Base-by-base conservation (phyloP, 106 monocot species). In the Dactylorhiza incarnata region DNA sequence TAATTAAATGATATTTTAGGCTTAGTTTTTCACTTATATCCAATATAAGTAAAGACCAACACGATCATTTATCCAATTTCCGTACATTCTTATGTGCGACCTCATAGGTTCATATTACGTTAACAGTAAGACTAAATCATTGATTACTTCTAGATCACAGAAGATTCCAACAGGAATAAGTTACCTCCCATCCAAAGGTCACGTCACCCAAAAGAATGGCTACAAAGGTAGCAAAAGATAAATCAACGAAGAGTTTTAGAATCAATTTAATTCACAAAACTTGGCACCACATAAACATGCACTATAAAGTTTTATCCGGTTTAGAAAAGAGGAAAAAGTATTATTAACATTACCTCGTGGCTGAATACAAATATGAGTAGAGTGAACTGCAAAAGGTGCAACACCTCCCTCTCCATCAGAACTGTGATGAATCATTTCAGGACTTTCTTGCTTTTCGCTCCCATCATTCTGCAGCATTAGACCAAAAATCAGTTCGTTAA, bases 301-400 rank as follows among this genome's bases (percentile, higher is more conserved):
- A 26, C 66, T 66, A 37, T 37, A 11, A 66, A 66, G 37, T 0
- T 12, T 66, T 66, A 14, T 66, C 29, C 14, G 66, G 29, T 26
- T 26, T 26, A 66, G 12, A 43, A 29, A 66, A 14, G 14, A 26
- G 3, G 66, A 15, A 66, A 37, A 66, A 37, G 29, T 13, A 66
- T 37, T 26, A 66, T 66, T 66, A 65, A 11, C 26, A 37, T 80
- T 86, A 92, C 95, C 95, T 74, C 76, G n/a, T 45, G 87, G 78
- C 51, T 79, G 85, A 90, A 93, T 91, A 48, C 88, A 87, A 83
- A 91, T 93, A 75, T 91, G 87, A 72, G 91, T 91, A 83, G 93
- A 89, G 17, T 81, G 78, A 81, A 93, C 86, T 37, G 83, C 77
- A 72, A 89, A 59, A 72, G 87, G 90, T 82, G 86, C 80, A 66